Base-by-base conservation (phyloP, 192 early-diverging fungal genomes). In the Coemansia sp. region DNA sequence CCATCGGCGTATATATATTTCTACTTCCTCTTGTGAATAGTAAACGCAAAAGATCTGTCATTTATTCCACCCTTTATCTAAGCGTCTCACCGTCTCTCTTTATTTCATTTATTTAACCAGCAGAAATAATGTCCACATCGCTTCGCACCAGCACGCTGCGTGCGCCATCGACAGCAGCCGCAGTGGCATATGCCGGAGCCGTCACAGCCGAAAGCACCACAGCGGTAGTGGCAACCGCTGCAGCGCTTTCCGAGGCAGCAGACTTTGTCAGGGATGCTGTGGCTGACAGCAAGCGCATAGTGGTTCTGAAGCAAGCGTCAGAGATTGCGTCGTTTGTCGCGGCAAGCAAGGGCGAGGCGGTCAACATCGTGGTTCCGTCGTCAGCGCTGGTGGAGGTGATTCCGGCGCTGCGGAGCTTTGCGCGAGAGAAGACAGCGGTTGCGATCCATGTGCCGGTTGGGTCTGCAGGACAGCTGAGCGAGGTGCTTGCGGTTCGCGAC, bases 401-500 rank as follows among this genome's bases (percentile, higher is more conserved):
- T n/a, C 74, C 79, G 11, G 38, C 52, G 21, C 70, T 82, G 68
- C 79, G 74, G n/a, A 68, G 70, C 37, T 21, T 66, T 39, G 68
- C 68, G 23, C 74, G 66, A 68, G 61, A 56, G 23, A 69, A 64
- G 62, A 61, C 47, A 11, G 10, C 64, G 0, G 61, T 82, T 15
- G 74, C 75, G 4, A n/a, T 82, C 48, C 79, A 82, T 12, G 79
- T 82, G 6, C 54, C 74, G 6, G 56, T 71, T 1, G 19, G 21
- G 15, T 65, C 79, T 5, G 76, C 76, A 5, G 63, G 52, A 19
- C 76, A 83, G 66, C 19, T 86, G 62, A 65, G 89, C 39, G 77
- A 89, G 58, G 84, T 94, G 44, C 85, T 92, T 75, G 87, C 89
- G 15, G 87, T 93, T 18, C 89, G 92, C 56, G 88, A 90, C 68